Conservation (phyloP, 768 basidiomycete genomes). For the Auricularia cornea region DNA sequence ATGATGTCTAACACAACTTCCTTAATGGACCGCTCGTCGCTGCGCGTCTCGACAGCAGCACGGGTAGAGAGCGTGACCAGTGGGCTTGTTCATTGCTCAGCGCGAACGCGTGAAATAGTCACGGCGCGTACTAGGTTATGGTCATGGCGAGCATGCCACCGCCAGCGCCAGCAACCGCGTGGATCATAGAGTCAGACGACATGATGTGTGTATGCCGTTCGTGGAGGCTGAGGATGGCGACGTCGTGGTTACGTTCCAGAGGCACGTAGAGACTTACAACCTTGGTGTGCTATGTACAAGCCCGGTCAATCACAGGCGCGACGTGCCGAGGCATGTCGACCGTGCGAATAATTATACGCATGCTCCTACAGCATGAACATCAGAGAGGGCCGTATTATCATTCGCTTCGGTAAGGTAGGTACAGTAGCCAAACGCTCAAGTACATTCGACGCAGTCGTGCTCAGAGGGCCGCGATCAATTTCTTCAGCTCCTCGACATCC, state of each 20-base stretch:
- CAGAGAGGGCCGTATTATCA: no score
- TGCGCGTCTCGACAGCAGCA: conserved; percentile 83
- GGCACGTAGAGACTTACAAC: neutral
- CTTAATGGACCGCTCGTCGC: conserved; percentile 56
- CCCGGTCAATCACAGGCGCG: no score
- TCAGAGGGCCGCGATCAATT: conserved; percentile 38
- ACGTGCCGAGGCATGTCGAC: no score
- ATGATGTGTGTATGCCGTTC: neutral
- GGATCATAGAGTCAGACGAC: conserved; percentile 62
- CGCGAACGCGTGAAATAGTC: conserved; percentile 2
- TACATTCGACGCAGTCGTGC: conserved; percentile 12
- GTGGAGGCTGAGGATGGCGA: neutral
- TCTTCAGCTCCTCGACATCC: conserved; percentile 68
- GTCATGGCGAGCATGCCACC: conserved; percentile 90
- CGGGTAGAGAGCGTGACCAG: conserved; percentile 88
- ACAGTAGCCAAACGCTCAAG: neutral
- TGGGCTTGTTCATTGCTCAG: conserved; percentile 44
- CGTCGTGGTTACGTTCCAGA: neutral
- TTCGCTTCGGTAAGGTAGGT: neutral
- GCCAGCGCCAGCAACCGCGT: conserved; percentile 80
- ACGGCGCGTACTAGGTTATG: conserved; percentile 62
- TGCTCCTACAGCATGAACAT: no score
- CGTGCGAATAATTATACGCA: no score
- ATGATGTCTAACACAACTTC: conserved; percentile 67
- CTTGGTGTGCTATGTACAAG: neutral